phyloP scores from a whole-genome alignment of 352 stramenopile genomes.

The Aphanomyces astaci region DNA sequence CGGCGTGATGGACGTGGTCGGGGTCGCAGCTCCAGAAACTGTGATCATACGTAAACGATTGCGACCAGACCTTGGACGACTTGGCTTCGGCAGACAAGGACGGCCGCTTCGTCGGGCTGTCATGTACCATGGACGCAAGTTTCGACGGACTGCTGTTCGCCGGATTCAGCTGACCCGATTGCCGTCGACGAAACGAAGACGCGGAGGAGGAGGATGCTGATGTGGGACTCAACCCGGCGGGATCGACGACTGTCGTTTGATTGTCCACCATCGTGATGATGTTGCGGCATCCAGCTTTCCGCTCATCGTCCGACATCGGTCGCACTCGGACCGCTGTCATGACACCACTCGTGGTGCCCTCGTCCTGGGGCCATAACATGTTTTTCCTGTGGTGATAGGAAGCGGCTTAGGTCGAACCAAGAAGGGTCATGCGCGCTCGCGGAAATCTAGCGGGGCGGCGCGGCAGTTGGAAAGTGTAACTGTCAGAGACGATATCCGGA shows the following conservation, averaged over 20 bases:
- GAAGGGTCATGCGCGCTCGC: not conserved
- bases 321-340: slow-evolving; percentile 68
- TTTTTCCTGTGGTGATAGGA: not conserved
- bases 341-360: slow-evolving; percentile 19
- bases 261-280: slow-evolving; percentile 60
- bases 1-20: slow-evolving; percentile 29
- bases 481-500: not conserved
- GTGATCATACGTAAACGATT: slow-evolving; percentile 65
- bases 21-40: slow-evolving; percentile 67
- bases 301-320: slow-evolving; percentile 55
- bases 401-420: not conserved
- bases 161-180: not conserved
- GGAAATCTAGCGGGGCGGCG: not conserved
- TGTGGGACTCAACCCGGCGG: slow-evolving; percentile 1
- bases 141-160: not conserved
- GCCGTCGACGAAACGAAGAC: not conserved
- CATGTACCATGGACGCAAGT: not conserved
- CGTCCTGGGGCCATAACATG: not conserved
- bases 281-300: slow-evolving; percentile 42
- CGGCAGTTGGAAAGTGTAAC: not conserved
- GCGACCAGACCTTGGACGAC: slow-evolving; percentile 48
- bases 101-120: not conserved
- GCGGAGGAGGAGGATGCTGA: no score
- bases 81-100: slow-evolving; percentile 22
- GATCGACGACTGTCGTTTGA: slow-evolving; percentile 37